Evolutionary conservation across 108 stramenopile genomes (phyloP), one percentile per base, ranked within the genome.

Genomic region (Fragilariopsis cylindrus): DNA sequence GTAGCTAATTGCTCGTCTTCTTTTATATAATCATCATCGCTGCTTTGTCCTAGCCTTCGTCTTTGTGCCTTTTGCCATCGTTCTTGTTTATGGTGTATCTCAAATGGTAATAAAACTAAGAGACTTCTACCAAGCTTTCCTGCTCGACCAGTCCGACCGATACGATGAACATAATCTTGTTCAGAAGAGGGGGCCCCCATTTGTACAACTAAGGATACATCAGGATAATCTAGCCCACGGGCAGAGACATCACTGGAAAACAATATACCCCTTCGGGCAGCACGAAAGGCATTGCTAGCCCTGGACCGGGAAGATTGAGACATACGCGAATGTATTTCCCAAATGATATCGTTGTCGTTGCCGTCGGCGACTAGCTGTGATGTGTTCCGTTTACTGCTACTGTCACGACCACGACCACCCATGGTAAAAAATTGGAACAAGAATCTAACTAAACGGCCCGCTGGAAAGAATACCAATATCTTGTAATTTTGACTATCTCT

Each of bases 231-330:
- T 48, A 98, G 78, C 40, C 97, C 97, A 48, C 97, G 73, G 15
- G 97, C 96, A 6, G 92, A 91, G 12, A 98, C 95, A 81, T 98
- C 97, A 69, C 82, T 89, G 40, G 96, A 84, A 82, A 98, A 93
- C 57, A 98, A 76, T 48, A 87, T 81, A 1, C 75, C 78, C 7
- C 48, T 58, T 66, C 78, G 49, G 44, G 66, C 69, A 54, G 70
- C 56, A 57, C 87, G 92, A 87, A 98, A 80, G 44, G 80, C 41
- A 45, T 79, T 74, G 54, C 90, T 81, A 15, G 90, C 82, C 57
- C 91, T 77, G 47, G 75, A 85, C 9, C 97, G 88, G 52, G 87
- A 79, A 30, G 87, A 73, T 73, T 98, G 97, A 7, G 88, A 82
- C 79, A 93, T 94, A 18, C 90, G 84, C 7, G 94, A 95, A 79